A percentile compares a stretch with the other conserved stretches of the same genome.
Evolutionary conservation across 805 yeast species (phyloP).

Genomic region (Isabelozyma heimii): DNA sequence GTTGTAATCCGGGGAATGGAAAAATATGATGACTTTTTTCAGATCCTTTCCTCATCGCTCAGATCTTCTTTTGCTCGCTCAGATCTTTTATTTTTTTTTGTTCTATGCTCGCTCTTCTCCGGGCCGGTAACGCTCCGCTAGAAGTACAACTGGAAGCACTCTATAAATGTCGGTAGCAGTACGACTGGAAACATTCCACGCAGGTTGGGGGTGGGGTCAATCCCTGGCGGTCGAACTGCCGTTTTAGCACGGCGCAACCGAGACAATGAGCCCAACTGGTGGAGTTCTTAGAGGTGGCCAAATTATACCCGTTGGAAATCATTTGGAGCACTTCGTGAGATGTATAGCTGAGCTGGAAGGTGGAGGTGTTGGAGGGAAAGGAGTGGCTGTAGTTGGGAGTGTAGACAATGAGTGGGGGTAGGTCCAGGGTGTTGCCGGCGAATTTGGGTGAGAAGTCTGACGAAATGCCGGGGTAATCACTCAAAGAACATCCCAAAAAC

Average conservation of each 20-base stretch:
- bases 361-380: constrained; percentile 52
- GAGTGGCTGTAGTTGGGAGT: constrained; percentile 44
- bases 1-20: neutral
- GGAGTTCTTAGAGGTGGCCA: constrained; percentile 48
- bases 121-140: neutral
- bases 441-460: neutral
- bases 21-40: too few species aligned
- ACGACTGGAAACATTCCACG: neutral
- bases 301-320: constrained; percentile 50
- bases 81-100: neutral
- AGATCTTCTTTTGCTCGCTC: neutral
- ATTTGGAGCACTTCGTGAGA: constrained; percentile 40
- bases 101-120: neutral
- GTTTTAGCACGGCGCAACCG: constrained; percentile 55
- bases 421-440: neutral
- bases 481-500: constrained; percentile 27
- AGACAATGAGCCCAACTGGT: constrained; percentile 46
- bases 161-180: neutral
- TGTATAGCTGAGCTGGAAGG: constrained; percentile 54
- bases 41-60: neutral
- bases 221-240: constrained; percentile 42
- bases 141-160: neutral
- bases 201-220: neutral
- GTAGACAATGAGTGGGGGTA: constrained; percentile 53
- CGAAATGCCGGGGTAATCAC: constrained; percentile 31